Conservation (phyloP, 257 asterid species). For the Lavandula angustifolia region DNA sequence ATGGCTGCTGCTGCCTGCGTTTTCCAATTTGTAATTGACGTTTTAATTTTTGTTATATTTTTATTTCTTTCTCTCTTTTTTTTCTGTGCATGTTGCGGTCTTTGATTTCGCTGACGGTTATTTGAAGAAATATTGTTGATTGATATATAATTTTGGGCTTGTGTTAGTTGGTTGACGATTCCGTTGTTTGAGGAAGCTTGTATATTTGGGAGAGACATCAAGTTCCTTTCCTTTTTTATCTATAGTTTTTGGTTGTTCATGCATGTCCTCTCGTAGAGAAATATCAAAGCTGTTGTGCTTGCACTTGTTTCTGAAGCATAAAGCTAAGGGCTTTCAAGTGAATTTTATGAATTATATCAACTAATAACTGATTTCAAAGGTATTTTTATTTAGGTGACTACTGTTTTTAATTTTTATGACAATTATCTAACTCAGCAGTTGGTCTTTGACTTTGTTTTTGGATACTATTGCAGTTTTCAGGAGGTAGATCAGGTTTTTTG, state of each 20-base stretch:
- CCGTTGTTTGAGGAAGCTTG: slow-evolving; percentile 14
- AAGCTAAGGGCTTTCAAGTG: neutral
- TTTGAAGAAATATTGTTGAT: slow-evolving; percentile 11
- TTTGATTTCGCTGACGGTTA: slow-evolving; percentile 8
- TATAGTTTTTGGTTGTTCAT: slow-evolving; percentile 1
- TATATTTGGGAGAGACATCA: neutral
- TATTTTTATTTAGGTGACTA: neutral
- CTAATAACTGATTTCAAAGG: no score
- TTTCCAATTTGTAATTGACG: neutral
- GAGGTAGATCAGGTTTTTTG: neutral
- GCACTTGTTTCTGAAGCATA: slow-evolving; percentile 8
- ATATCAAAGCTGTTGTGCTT: neutral
- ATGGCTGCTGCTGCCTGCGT: slow-evolving; percentile 4
- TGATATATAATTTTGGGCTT: slow-evolving; percentile 18
- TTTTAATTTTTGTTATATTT: neutral
- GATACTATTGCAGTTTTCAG: neutral
- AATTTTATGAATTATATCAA: no score
- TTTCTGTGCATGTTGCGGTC: slow-evolving; percentile 22
- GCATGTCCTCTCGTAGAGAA: neutral
- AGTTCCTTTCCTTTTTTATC: neutral
- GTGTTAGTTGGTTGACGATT: slow-evolving; percentile 2
- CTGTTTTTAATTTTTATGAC: no score
- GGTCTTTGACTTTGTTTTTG: no score
- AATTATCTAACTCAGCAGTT: no score
- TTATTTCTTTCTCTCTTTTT: neutral